phyloP scores from a whole-genome alignment of 2,329 filamentous ascomycete genomes.

The Penicillium verrucosum region DNA sequence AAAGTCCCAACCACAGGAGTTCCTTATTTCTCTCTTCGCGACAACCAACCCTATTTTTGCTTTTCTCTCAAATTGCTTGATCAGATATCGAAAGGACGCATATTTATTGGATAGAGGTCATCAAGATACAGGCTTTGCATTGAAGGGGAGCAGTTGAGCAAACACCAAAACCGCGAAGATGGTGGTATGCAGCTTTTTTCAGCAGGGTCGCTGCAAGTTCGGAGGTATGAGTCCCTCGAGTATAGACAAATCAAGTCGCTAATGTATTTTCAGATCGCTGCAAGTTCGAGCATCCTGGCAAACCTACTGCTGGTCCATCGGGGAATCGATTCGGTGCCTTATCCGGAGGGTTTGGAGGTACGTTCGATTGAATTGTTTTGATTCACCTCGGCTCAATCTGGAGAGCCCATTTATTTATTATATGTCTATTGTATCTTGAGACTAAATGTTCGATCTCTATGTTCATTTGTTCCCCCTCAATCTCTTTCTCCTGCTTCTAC shows the following conservation, averaged over 20 bases:
- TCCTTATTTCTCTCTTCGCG: not conserved
- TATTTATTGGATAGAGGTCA: not conserved
- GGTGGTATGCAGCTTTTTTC: slow-evolving; percentile 61
- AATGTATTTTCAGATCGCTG: slow-evolving; percentile 50
- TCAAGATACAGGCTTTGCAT: not conserved
- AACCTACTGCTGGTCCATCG: slow-evolving; percentile 35
- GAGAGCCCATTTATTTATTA: not conserved
- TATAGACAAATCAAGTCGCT: not conserved
- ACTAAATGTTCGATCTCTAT: not conserved
- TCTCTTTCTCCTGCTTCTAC: not conserved
- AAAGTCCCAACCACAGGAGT: slow-evolving; percentile 6
- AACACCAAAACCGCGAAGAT: slow-evolving; percentile 26
- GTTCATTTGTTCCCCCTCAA: not conserved
- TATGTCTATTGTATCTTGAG: not conserved
- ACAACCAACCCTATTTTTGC: not conserved
- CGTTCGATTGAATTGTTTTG: slow-evolving; percentile 17
- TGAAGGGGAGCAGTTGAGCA: not conserved
- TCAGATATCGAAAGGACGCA: not conserved
- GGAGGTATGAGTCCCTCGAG: slow-evolving; percentile 51
- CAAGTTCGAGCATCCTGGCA: slow-evolving; percentile 57
- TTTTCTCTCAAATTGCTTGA: not conserved
- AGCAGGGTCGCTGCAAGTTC: slow-evolving; percentile 62
- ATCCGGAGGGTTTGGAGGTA: slow-evolving; percentile 42
- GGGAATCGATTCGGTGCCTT: slow-evolving; percentile 60
- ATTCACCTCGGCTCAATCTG: not conserved